These are phyloP conservation scores for Mucuna pruriens DNA, from an alignment of 306 rosid species.

Conservation along the genomic window DNA sequence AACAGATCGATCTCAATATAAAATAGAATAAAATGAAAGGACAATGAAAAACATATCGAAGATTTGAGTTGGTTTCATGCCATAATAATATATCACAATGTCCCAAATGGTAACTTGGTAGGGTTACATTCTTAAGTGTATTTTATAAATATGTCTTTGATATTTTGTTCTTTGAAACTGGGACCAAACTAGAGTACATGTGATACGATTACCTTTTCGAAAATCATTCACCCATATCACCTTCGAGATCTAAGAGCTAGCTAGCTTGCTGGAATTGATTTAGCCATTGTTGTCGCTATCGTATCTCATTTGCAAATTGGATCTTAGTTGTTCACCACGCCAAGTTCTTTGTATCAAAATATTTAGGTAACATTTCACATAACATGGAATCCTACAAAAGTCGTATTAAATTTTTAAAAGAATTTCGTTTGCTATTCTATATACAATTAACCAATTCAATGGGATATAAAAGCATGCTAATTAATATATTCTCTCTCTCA, in stretches of 20 bases:
- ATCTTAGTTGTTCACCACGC: conserved; percentile 36
- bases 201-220: neutral
- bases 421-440: neutral
- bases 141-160: neutral
- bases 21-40: neutral
- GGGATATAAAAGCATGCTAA: neutral
- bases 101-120: neutral
- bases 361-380: conserved; percentile 14
- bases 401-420: neutral
- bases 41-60: neutral
- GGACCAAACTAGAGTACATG: conserved; percentile 5
- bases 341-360: conserved; percentile 39
- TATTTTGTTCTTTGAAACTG: conserved; percentile 8
- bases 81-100: neutral
- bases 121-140: neutral
- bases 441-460: conserved; percentile 11
- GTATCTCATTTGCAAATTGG: conserved; percentile 31
- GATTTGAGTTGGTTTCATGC: conserved; percentile 10
- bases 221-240: neutral
- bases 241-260: conserved; percentile 13
- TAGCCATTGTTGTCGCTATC: conserved; percentile 16
- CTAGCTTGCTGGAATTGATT: neutral
- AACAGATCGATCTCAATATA: neutral
- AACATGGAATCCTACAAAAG: conserved; percentile 23
- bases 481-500: neutral